Percentiles rank a stretch among this genome's conserved stretches.
These are phyloP conservation scores for Asterochloris sp. DNA, from an alignment of 139 green algal genomes.

Conservation along the genomic window DNA sequence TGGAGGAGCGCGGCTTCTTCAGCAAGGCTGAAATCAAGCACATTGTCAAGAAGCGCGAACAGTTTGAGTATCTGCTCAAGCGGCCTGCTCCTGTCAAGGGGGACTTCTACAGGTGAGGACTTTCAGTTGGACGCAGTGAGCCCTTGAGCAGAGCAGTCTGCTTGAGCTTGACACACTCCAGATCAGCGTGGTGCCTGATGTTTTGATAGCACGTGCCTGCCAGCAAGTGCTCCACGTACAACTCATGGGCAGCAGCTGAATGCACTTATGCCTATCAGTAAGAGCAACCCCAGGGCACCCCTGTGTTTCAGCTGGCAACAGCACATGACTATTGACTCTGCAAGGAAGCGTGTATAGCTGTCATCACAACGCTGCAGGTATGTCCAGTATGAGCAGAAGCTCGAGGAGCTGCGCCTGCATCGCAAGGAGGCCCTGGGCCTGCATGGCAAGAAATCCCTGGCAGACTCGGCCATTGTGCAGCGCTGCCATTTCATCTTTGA, in stretches of 20 bases:
- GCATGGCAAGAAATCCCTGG: conserved; percentile 50
- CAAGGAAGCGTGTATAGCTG: too few relatives aligned
- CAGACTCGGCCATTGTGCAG: conserved; percentile 64
- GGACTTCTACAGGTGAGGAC: conserved; percentile 70
- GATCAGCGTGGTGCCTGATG: too few relatives aligned
- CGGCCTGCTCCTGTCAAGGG: conserved; percentile 60
- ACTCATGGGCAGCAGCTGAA: too few relatives aligned
- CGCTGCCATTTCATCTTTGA: conserved; percentile 91
- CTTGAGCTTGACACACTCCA: too few relatives aligned
- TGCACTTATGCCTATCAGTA: too few relatives aligned
- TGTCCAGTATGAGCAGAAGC: conserved; percentile 73
- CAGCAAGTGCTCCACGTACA: too few relatives aligned
- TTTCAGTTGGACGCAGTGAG: too few relatives aligned
- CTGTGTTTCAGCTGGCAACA: too few relatives aligned
- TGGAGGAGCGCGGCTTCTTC: conserved; percentile 87
- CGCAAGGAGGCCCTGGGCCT: conserved; percentile 34
- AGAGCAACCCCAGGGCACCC: too few relatives aligned
- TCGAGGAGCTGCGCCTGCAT: conserved; percentile 73
- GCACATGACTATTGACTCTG: too few relatives aligned
- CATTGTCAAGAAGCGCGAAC: conserved; percentile 70
- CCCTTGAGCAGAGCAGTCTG: too few relatives aligned
- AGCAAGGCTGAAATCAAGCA: conserved; percentile 68
- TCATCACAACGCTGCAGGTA: conserved; percentile 46
- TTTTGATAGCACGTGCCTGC: too few relatives aligned
- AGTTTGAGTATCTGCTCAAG: conserved; percentile 90